A percentile compares a stretch with the other conserved stretches of the same genome.
phyloP scores from a whole-genome alignment of 1,284 basidiomycete species.

The Leccinum subfulvum region DNA sequence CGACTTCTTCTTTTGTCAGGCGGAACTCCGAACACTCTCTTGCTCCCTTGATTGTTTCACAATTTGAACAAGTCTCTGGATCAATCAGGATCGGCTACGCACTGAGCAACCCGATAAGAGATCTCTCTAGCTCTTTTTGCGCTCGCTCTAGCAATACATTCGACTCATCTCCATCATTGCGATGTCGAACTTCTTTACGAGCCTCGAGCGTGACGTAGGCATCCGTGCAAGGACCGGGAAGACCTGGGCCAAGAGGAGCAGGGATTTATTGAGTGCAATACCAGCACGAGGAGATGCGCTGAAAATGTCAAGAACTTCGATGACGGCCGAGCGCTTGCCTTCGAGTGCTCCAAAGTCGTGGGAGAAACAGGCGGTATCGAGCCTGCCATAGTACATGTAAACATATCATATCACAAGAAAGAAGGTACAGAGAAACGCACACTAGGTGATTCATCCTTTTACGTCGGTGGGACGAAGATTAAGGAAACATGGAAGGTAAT shows the following conservation, averaged over 20 bases:
- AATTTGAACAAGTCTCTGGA: background rate
- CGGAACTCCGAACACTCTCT: constrained; percentile 18
- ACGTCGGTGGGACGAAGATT: background rate
- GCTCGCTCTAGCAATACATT: constrained; percentile 24
- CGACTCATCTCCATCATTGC: constrained; percentile 44
- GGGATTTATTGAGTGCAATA: constrained; percentile 26
- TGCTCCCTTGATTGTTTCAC: constrained; percentile 38
- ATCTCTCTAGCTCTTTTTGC: constrained; percentile 1
- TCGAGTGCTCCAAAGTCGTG: constrained; percentile 29
- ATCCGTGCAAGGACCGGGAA: constrained; percentile 44
- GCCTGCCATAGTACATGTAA: constrained; percentile 32
- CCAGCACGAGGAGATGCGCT: constrained; percentile 21
- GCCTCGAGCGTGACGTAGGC: constrained; percentile 26
- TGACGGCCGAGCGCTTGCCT: constrained; percentile 44
- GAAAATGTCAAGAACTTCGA: constrained; percentile 41
- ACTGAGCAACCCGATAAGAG: constrained; percentile 15
- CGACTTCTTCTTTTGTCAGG: too few relatives aligned
- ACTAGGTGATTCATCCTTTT: constrained; percentile 31
- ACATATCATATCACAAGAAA: background rate
- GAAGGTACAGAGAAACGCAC: constrained; percentile 28
- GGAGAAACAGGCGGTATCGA: constrained; percentile 47
- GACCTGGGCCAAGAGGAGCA: constrained; percentile 38
- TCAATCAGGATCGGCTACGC: background rate
- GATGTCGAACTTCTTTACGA: constrained; percentile 36
- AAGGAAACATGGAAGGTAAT: background rate